Base-by-base conservation (phyloP, 768 basidiomycete genomes). In the Lentinula aciculospora region DNA sequence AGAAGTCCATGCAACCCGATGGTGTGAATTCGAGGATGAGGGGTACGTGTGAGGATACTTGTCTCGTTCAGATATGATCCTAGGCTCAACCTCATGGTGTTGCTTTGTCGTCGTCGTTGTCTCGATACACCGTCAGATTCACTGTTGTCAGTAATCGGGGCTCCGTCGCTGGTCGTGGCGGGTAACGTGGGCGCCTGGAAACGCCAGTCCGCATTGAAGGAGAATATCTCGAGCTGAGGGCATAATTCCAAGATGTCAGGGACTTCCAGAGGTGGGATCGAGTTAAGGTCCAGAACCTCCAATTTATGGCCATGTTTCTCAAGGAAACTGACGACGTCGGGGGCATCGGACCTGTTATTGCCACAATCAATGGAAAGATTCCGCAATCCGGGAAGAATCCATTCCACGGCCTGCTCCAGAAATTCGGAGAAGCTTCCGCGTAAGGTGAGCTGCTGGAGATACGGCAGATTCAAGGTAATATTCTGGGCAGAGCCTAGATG, bases 191-290 rank as follows among this genome's bases (percentile, higher is more conserved):
- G 51, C 17, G 51, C 21, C 62, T 59, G 29, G n/a, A 86, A 68
- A 12, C 80, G 78, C 88, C 89, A 90, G 66, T 92, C 89, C 27
- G 78, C 82, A 65, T 89, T 91, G 73, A 92, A 90, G 23, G 79
- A 76, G 66, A 92, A 83, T 0, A 83, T 80, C 19, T 68, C 72
- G 29, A 92, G 79, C 48, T 73, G 66, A 0, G 86, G 88, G 62
- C 88, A 90, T 6, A 81, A 68, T 12, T 84, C 83, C 25, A 90
- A 78, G 59, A 87, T 79, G 23, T 72, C 72, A 4, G 82, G 71
- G 13, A 89, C 72, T 59, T 88, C 81, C 27, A 88, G 72, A 0
- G 73, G 62, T 5, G 81, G 80, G 44, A 82, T 77, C 3, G 81
- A 80, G 64, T 85, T 76, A 13, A 90, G 66, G 67, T 90, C 88